Evolutionary conservation across 1,139 yeast genomes (phyloP).

Genomic region (Candida anutae): DNA sequence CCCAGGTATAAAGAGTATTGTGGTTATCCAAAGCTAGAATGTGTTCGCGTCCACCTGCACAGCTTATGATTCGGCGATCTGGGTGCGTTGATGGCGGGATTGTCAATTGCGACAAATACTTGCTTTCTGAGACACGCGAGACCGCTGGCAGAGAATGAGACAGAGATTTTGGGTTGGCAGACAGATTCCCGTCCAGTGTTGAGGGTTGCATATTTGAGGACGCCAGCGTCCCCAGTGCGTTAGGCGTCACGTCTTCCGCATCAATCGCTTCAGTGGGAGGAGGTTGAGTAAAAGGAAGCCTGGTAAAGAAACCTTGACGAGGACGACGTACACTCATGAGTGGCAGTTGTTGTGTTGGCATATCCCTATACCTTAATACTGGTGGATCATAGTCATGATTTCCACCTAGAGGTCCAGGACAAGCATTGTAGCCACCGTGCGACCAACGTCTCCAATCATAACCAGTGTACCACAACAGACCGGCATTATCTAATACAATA

Average conservation of each 20-base stretch:
- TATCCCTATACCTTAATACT: no score
- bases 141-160: background rate
- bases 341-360: conserved; percentile 2
- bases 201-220: background rate
- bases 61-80: conserved; percentile 30
- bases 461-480: conserved; percentile 50
- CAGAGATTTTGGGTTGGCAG: no score
- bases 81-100: conserved; percentile 14
- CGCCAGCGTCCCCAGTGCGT: no score
- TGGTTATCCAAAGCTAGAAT: conserved; percentile 53
- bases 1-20: conserved; percentile 59
- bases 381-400: conserved; percentile 15
- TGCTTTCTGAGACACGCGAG: conserved; percentile 16
- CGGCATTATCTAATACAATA: conserved; percentile 47
- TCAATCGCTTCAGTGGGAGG: background rate
- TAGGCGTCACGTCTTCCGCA: background rate
- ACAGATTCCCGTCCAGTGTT: no score
- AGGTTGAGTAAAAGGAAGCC: conserved; percentile 2
- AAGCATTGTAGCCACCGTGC: conserved; percentile 17
- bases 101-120: conserved; percentile 20
- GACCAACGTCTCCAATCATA: no score
- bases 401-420: conserved; percentile 17
- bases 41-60: conserved; percentile 62
- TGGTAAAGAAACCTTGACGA: background rate
- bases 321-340: background rate